Base-by-base conservation (phyloP, 345 rosid species). In the Nephelium lappaceum region DNA sequence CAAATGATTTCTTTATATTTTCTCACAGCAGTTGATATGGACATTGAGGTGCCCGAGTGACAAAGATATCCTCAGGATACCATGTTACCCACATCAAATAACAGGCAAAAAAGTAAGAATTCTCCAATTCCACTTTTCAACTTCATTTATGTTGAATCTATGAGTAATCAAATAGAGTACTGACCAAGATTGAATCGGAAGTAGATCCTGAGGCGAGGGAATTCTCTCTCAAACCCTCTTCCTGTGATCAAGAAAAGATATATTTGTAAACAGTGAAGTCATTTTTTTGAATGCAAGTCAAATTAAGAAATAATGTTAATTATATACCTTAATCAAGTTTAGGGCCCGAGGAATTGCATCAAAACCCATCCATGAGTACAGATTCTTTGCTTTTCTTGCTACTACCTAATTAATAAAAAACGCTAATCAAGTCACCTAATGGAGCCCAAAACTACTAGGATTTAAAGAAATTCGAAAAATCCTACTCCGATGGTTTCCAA, bases 281-380 rank as follows among this genome's bases (percentile, higher is more conserved):
- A n/a, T n/a, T n/a, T n/a, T n/a, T n/a, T n/a, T n/a, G n/a, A n/a
- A n/a, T n/a, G n/a, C n/a, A n/a, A n/a, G n/a, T 49, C 14, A 12
- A 65, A 76, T 10, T 14, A 25, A 43, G 11, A 62, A 77, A n/a
- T n/a, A 5, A 41, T 43, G 57, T 8, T 51, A 15, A 58, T 18
- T 0, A 73, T 79, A 11, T 79, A 88, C 97, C 88, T 83, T 92
- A 0, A 94, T 91, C 71, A 60, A 76, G 74, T 77, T 74, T n/a
- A 94, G 84, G 72, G 89, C 85, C 78, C 63, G 81, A 49, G 97
- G 98, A 83, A 92, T 90, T 70, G 81, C 90, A 78, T 71, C 90
- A 78, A 88, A 91, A 23, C 98, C 98, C 74, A 79, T 90, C 98
- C 98, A 91, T 8, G 85, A 86, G 81, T 91, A 94, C 78, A 85